A percentile compares a stretch with the other conserved stretches of the same genome.
Evolutionary conservation across 176 grass and related monocot genomes (phyloP).

Genomic region (Pharus latifolius): DNA sequence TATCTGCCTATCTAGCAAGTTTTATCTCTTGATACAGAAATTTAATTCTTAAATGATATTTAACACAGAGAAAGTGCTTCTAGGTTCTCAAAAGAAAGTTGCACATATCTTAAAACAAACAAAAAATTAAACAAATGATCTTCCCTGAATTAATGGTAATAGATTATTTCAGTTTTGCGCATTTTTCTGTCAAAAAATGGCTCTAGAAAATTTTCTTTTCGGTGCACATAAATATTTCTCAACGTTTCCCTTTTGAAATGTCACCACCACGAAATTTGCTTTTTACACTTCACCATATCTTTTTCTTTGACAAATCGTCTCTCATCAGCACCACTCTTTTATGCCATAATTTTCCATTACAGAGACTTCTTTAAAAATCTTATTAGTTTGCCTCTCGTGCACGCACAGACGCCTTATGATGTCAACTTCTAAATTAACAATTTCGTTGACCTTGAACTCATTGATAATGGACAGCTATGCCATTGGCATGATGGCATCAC

Average conservation of each 20-base stretch:
- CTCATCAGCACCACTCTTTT: neutral
- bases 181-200: no score
- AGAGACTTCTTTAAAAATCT: neutral
- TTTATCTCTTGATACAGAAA: neutral
- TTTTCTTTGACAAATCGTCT: neutral
- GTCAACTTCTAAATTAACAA: neutral
- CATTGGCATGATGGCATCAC: neutral
- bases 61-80: no score
- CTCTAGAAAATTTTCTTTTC: no score
- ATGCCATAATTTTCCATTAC: neutral
- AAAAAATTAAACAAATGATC: no score
- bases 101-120: no score
- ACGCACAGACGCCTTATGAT: neutral
- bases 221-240: no score
- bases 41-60: neutral
- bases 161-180: no score
- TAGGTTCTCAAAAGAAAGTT: no score
- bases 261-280: neutral
- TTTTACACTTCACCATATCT: neutral
- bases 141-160: no score
- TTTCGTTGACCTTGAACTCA: slow-evolving; percentile 20
- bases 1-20: neutral
- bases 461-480: neutral
- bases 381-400: neutral
- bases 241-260: no score